phyloP scores from a whole-genome alignment of 768 basidiomycete genomes.

The Lentinula aciculospora region DNA sequence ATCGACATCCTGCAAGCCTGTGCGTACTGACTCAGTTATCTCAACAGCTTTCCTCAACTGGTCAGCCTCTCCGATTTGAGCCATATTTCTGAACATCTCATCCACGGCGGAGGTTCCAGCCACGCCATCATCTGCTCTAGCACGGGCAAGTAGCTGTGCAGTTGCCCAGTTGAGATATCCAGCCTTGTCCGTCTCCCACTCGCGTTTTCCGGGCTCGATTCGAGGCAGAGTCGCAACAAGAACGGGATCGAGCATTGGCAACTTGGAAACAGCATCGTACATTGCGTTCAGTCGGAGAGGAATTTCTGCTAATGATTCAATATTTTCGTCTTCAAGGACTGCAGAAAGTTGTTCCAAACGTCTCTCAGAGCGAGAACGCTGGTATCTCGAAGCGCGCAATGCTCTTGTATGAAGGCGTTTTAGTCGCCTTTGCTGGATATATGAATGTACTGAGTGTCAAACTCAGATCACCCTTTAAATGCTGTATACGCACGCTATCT shows the following conservation, averaged over 20 bases:
- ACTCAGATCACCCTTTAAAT: conserved; percentile 3
- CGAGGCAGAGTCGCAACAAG: conserved; percentile 31
- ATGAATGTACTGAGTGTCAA: neutral
- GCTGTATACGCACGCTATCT: conserved; percentile 51
- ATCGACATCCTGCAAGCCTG: conserved; percentile 3
- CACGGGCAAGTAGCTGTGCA: conserved; percentile 39
- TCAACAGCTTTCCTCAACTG: conserved; percentile 23
- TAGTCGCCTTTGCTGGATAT: conserved; percentile 74
- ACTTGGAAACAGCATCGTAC: conserved; percentile 41
- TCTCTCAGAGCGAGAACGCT: conserved; percentile 40
- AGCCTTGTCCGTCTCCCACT: conserved; percentile 70
- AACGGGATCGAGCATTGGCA: conserved; percentile 38
- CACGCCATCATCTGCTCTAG: conserved; percentile 20
- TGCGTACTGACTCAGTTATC: conserved; percentile 12
- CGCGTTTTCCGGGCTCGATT: conserved; percentile 59
- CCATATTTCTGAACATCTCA: conserved; percentile 9
- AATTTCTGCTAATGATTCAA: conserved; percentile 32
- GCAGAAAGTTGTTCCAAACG: conserved; percentile 34
- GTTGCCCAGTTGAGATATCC: conserved; percentile 81
- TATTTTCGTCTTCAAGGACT: conserved; percentile 33
- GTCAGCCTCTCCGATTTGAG: conserved; percentile 18
- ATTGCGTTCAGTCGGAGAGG: conserved; percentile 35
- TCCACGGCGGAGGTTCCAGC: conserved; percentile 13
- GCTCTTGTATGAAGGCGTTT: conserved; percentile 52
- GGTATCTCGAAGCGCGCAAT: conserved; percentile 37